phyloP scores from a whole-genome alignment of 2,329 filamentous ascomycete species.

The Madurella mycetomatis region DNA sequence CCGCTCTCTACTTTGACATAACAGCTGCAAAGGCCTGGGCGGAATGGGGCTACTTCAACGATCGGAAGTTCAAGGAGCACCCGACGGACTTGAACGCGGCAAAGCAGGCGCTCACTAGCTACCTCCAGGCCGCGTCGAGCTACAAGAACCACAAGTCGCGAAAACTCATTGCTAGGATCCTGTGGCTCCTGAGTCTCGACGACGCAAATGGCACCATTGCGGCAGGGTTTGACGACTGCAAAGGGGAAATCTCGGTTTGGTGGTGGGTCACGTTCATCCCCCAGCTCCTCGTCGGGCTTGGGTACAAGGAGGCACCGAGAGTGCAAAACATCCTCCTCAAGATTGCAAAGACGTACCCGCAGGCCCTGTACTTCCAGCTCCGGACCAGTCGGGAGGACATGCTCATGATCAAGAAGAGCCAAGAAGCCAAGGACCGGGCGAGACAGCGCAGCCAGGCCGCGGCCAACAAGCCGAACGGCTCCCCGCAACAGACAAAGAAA shows the following conservation, averaged over 20 bases:
- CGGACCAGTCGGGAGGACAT: constrained; percentile 93
- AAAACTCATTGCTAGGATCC: constrained; percentile 85
- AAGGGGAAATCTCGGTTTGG: constrained; percentile 96
- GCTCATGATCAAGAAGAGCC: constrained; percentile 82
- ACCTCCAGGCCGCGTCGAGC: constrained; percentile 89
- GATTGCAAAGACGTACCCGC: constrained; percentile 92
- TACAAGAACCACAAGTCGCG: constrained; percentile 97
- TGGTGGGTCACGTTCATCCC: constrained; percentile 99
- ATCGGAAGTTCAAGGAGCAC: constrained; percentile 91
- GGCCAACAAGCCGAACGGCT: constrained; percentile 42
- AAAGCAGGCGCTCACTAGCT: constrained; percentile 89
- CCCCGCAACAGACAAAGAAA: constrained; percentile 50
- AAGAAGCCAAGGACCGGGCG: constrained; percentile 65
- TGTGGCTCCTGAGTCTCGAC: constrained; percentile 94
- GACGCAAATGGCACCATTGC: constrained; percentile 80
- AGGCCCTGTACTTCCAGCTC: constrained; percentile 92
- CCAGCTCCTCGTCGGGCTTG: constrained; percentile 85
- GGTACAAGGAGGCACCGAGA: constrained; percentile 83
- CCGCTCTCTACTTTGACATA: constrained; percentile 92
- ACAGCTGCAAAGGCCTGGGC: constrained; percentile 96
- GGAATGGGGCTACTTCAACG: constrained; percentile 98
- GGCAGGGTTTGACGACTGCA: constrained; percentile 88
- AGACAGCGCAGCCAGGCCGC: constrained; percentile 43
- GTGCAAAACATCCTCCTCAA: constrained; percentile 83
- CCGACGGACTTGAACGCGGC: constrained; percentile 76